phyloP scores from a whole-genome alignment of 257 asterid species.

The Penstemon eatonii region DNA sequence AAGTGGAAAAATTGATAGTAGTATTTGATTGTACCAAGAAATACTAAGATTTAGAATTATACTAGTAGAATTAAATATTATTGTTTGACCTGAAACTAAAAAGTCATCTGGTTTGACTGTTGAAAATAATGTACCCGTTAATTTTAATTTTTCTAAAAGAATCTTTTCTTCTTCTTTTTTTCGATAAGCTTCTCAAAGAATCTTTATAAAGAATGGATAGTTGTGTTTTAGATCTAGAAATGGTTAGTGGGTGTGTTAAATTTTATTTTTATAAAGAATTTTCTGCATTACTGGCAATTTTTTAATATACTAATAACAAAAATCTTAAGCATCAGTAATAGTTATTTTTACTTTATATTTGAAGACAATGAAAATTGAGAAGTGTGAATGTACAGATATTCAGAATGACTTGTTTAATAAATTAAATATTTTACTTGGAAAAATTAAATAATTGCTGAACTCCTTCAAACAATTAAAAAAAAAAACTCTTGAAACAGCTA shows the following conservation, averaged over 20 bases:
- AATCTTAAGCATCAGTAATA: no score
- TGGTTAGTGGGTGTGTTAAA: neutral
- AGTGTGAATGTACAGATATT: no score
- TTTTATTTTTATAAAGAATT: neutral
- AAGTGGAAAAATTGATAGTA: neutral
- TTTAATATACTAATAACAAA: no score
- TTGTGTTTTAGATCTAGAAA: neutral
- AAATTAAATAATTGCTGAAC: no score
- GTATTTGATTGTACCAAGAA: constrained; percentile 23
- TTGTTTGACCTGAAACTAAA: constrained; percentile 23
- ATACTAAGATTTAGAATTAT: neutral
- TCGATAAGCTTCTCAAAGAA: neutral
- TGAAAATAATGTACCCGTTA: neutral
- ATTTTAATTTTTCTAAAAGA: neutral
- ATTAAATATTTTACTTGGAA: no score
- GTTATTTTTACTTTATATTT: no score
- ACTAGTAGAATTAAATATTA: neutral
- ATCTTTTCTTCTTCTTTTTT: neutral
- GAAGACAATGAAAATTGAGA: no score
- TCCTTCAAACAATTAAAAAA: no score
- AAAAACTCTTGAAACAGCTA: no score
- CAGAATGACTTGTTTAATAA: no score
- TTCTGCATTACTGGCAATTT: neutral
- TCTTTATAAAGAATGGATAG: neutral
- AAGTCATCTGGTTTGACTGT: constrained; percentile 25